A percentile compares a stretch with the other conserved stretches of the same genome.
phyloP scores from a whole-genome alignment of 2,329 filamentous ascomycete species.

The Plectosphaerella sp. region DNA sequence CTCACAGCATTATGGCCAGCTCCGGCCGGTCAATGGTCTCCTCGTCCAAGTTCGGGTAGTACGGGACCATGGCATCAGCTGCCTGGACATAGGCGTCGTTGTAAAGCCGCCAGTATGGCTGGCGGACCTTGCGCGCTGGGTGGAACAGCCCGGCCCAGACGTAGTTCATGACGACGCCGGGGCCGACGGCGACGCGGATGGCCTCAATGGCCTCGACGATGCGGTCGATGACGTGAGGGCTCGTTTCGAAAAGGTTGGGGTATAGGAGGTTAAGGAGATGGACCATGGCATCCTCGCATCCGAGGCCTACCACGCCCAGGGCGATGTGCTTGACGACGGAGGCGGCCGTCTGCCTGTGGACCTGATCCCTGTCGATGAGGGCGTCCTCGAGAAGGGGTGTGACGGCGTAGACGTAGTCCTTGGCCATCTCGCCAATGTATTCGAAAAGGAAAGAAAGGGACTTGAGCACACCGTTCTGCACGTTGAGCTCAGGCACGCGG shows the following conservation, averaged over 20 bases:
- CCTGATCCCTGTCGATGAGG: slow-evolving; percentile 95
- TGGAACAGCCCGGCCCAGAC: slow-evolving; percentile 98
- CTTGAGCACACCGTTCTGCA: slow-evolving; percentile 97
- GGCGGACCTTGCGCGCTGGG: slow-evolving; percentile 88
- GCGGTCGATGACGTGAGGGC: slow-evolving; percentile 95
- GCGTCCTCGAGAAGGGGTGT: slow-evolving; percentile 94
- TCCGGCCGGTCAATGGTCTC: slow-evolving; percentile 76
- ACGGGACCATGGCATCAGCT: slow-evolving; percentile 93
- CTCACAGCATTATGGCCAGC: slow-evolving; percentile 75
- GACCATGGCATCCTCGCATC: slow-evolving; percentile 97
- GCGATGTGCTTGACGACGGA: slow-evolving; percentile 98
- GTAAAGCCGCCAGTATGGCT: slow-evolving; percentile 94
- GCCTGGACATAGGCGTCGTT: slow-evolving; percentile 95
- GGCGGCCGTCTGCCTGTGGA: slow-evolving; percentile 93
- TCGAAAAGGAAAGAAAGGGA: slow-evolving; percentile 96
- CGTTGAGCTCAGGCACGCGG: slow-evolving; percentile 94
- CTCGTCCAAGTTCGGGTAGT: slow-evolving; percentile 84
- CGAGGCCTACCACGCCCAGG: slow-evolving; percentile 92
- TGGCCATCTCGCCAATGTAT: slow-evolving; percentile 99
- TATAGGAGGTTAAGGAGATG: slow-evolving; percentile 94
- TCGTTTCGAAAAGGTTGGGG: slow-evolving; percentile 96
- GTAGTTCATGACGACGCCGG: slow-evolving; percentile 93
- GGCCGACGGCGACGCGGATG: slow-evolving; percentile 87
- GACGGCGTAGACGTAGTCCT: slow-evolving; percentile 98
- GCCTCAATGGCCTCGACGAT: slow-evolving; percentile 98